Base-by-base conservation (phyloP, 2,329 filamentous ascomycete genomes). In the Arachnopeziza araneosa region DNA sequence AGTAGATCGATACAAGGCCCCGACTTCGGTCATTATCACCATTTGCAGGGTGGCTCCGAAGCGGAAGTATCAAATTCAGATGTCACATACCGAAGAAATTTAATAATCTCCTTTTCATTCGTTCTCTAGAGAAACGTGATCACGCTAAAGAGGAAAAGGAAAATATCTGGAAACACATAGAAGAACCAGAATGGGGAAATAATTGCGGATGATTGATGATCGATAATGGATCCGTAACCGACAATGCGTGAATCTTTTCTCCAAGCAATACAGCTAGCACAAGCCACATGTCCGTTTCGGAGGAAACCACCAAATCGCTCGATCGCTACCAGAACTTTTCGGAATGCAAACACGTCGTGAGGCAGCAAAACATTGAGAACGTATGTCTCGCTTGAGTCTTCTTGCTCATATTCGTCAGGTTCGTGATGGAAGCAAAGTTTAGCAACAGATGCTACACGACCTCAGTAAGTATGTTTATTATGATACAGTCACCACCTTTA, bases 291-390 rank as follows among this genome's bases (percentile, higher is more conserved):
- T 63, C 61, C 66, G 56, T 65, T 67, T 63, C 57, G 58, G 61
- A 67, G 67, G 65, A 68, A 63, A 67, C 63, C 66, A 68, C 69
- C 68, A 62, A 69, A 65, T 63, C 66, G 68, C 65, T 69, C 70
- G 58, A 70, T 63, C 66, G 63, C 69, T 68, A 71, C 67, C 67
- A 71, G 68, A 71, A 71, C 69, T 70, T 71, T 71, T 72, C 66
- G 64, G 67, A 71, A 70, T 70, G 62, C 66, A 67, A 68, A 69
- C 66, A 67, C 62, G 64, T 68, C 62, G 64, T 60, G 61, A 60
- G 58, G 63, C 61, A 68, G 68, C 67, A 68, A 66, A 68, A 66
- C 68, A 70, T 60, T 50, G 63, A 64, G 62, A 61, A 59, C 56
- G 58, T 55, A 61, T 68, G 67, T 61, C 60, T 66, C 68, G 67